Evolutionary conservation across 1,284 basidiomycete genomes (phyloP).

Genomic region (Gomphus sp.): DNA sequence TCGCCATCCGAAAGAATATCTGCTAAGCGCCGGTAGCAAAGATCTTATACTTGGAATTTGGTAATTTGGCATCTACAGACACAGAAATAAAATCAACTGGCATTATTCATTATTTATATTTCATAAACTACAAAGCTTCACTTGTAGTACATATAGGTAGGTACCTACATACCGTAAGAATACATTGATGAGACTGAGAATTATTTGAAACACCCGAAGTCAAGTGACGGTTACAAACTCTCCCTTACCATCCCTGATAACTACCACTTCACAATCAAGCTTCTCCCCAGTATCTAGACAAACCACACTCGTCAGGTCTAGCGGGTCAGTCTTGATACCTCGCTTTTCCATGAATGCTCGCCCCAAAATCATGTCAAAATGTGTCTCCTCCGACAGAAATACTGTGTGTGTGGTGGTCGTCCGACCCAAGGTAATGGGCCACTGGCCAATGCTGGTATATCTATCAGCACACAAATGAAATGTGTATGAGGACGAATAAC

Average conservation of each 20-base stretch:
- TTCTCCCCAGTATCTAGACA: conserved; percentile 96
- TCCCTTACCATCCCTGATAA: conserved; percentile 79
- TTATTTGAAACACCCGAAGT: conserved; percentile 2
- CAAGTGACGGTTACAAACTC: conserved; percentile 83
- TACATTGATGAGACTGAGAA: no score
- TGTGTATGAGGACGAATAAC: conserved; percentile 11
- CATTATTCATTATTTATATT: no score
- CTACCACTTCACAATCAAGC: conserved; percentile 85
- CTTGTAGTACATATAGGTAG: no score
- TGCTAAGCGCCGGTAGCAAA: no score
- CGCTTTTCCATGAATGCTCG: conserved; percentile 91
- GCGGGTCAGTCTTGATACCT: conserved; percentile 70
- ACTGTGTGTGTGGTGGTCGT: conserved; percentile 42
- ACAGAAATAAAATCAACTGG: no score
- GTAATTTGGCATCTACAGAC: no score
- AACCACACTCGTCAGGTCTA: conserved; percentile 85
- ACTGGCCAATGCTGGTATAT: conserved; percentile 51
- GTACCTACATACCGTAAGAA: no score
- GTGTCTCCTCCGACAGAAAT: conserved; percentile 87
- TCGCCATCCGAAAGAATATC: conserved; percentile 53
- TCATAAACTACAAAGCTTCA: no score
- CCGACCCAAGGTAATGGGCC: conserved; percentile 58
- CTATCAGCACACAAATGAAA: conserved; percentile 1
- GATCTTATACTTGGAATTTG: no score
- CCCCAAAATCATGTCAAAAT: conserved; percentile 95